phyloP scores from a whole-genome alignment of 2,329 filamentous ascomycete genomes.

The Pseudopithomyces maydicus region DNA sequence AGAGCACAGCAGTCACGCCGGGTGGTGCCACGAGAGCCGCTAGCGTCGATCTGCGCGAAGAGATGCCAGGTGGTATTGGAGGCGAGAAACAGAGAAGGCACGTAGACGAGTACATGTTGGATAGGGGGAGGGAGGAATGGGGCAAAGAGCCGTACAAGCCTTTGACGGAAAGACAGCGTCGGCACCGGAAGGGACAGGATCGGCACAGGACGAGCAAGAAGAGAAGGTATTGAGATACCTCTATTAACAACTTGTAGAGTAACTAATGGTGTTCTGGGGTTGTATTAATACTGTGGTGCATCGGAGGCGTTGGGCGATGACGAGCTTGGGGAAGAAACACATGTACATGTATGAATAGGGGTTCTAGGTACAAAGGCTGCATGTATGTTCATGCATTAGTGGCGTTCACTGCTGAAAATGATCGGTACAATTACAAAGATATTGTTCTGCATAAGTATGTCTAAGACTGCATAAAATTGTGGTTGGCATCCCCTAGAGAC shows the following conservation, averaged over 20 bases:
- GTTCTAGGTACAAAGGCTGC: no score
- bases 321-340: no score
- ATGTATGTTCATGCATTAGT: background rate
- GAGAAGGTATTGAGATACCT: slow-evolving; percentile 1
- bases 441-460: no score
- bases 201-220: background rate
- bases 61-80: slow-evolving; percentile 21
- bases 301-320: no score
- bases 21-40: slow-evolving; percentile 30
- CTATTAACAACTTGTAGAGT: no score
- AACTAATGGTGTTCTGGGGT: no score
- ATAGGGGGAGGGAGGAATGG: slow-evolving; percentile 34
- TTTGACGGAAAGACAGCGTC: slow-evolving; percentile 2
- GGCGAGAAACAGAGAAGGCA: slow-evolving; percentile 28
- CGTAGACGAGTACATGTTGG: slow-evolving; percentile 45
- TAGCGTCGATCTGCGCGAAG: slow-evolving; percentile 21
- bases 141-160: slow-evolving; percentile 40
- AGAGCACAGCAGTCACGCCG: slow-evolving; percentile 21
- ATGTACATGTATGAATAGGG: no score
- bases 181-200: background rate
- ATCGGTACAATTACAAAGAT: no score
- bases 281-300: no score
- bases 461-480: no score
- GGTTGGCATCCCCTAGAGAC: no score
- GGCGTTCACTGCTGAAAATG: no score